Conservation (phyloP, 73 alveolate species). For the Tetrahymena elliotti region DNA sequence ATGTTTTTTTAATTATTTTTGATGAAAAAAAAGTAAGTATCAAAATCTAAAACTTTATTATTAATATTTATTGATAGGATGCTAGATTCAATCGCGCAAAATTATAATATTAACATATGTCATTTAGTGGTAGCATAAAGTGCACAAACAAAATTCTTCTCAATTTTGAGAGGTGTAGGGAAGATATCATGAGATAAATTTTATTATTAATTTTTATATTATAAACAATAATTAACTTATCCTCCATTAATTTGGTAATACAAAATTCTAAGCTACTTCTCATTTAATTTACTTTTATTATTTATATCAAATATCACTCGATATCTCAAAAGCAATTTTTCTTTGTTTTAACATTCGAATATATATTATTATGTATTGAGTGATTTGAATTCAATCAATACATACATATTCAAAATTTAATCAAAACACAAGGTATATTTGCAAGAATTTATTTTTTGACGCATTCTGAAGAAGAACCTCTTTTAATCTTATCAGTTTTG, state of each 20-base stretch:
- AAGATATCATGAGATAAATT: neutral
- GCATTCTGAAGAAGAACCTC: neutral
- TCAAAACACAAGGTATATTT: neutral
- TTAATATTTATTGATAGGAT: neutral
- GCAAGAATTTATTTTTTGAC: neutral
- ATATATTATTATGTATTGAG: too few relatives aligned
- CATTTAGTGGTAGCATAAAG: neutral
- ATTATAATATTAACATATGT: neutral
- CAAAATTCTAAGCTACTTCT: neutral
- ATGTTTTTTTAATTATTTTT: neutral
- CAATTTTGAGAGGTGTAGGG: neutral
- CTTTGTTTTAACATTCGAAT: too few relatives aligned
- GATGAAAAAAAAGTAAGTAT: neutral
- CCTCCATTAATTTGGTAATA: neutral
- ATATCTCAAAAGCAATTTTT: too few relatives aligned
- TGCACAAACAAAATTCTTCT: neutral
- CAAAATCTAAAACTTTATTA: neutral
- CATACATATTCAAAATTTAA: too few relatives aligned
- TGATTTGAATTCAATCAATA: too few relatives aligned
- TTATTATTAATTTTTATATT: too few relatives aligned
- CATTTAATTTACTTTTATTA: neutral
- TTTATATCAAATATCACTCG: too few relatives aligned
- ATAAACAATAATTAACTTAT: neutral
- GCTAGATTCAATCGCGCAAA: neutral
- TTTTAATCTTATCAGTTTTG: neutral